Conservation (phyloP, 1,284 basidiomycete genomes). For the Fomitopsis schrenkii region DNA sequence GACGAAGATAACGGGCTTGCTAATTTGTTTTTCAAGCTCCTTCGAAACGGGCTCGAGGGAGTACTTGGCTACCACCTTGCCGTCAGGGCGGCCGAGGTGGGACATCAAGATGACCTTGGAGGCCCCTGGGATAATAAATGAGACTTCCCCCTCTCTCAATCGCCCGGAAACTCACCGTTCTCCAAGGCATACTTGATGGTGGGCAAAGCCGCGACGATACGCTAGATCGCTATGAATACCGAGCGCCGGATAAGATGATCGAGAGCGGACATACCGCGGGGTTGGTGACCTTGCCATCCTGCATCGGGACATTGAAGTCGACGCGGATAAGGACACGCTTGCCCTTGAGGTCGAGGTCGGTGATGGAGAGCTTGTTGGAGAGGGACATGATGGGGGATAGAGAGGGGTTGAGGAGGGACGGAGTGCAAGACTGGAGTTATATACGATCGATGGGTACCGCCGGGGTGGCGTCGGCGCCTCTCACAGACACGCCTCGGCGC, state of each 20-base stretch:
- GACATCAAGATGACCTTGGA: conserved; percentile 92
- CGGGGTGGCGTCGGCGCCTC: conserved; percentile 16
- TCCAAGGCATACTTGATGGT: conserved; percentile 95
- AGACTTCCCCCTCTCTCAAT: conserved; percentile 8
- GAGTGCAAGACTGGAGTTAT: conserved; percentile 8
- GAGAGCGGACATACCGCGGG: conserved; percentile 67
- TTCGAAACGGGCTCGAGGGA: conserved; percentile 84
- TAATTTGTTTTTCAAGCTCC: conserved; percentile 71
- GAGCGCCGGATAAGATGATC: conserved; percentile 1
- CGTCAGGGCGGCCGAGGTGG: conserved; percentile 96
- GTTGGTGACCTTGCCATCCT: conserved; percentile 91
- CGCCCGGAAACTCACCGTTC: conserved; percentile 50
- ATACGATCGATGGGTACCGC: conserved; percentile 9
- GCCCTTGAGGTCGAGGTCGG: conserved; percentile 85
- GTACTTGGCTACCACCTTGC: conserved; percentile 87
- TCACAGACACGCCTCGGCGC: conserved; percentile 9
- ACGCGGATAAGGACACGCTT: conserved; percentile 95
- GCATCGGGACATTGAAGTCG: conserved; percentile 98
- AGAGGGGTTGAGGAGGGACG: conserved; percentile 6
- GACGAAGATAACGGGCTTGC: conserved; percentile 77
- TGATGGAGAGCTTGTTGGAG: conserved; percentile 91
- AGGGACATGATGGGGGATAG: conserved; percentile 75
- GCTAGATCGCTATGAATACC: conserved; percentile 42
- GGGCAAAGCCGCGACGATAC: conserved; percentile 94
- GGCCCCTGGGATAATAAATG: conserved; percentile 53